These are phyloP conservation scores for Ceratocystis huliohia DNA, from an alignment of 2,329 filamentous ascomycete genomes.

Conservation along the genomic window DNA sequence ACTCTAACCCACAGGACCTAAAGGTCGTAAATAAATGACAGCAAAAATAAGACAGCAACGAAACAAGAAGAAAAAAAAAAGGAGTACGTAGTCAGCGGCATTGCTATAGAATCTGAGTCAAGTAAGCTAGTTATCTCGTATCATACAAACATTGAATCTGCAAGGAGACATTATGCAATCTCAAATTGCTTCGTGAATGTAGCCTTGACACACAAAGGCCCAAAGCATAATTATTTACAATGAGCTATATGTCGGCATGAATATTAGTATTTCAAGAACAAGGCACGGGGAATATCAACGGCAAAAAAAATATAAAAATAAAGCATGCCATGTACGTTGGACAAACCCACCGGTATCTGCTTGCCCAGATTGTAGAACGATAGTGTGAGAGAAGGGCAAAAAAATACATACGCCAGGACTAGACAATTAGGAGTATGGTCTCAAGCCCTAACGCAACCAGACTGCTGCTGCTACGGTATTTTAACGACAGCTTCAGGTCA, in stretches of 20 bases:
- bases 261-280: not conserved
- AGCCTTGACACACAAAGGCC: not conserved
- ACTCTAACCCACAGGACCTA: not conserved
- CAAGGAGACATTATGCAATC: slow-evolving; percentile 5
- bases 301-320: not conserved
- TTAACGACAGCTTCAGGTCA: not conserved
- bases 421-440: no score
- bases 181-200: not conserved
- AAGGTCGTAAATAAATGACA: no score
- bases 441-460: not conserved
- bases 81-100: not conserved
- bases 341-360: no score
- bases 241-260: not conserved
- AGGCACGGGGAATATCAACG: no score
- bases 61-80: not conserved
- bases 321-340: no score
- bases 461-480: not conserved
- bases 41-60: not conserved
- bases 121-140: not conserved
- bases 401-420: no score
- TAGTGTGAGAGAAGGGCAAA: no score
- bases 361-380: no score
- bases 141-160: not conserved
- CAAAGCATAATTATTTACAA: not conserved
- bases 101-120: not conserved